Percentiles rank a stretch among this genome's conserved stretches.
Conservation (phyloP, 148 eudicot genomes). For the Chenopodium formosanum region DNA sequence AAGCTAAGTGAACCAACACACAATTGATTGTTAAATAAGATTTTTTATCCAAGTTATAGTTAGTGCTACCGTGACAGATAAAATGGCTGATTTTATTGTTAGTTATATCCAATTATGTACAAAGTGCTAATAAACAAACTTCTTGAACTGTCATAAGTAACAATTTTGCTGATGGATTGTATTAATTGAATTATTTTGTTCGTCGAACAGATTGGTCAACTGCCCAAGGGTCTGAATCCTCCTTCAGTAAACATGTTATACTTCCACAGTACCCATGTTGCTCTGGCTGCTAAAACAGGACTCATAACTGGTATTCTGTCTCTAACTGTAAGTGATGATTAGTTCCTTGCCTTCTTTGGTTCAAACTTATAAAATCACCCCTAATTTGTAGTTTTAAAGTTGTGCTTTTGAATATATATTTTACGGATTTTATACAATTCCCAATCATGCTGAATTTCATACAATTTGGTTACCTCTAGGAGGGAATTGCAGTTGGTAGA, state of each 20-base stretch:
- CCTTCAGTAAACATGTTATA: slow-evolving; percentile 69
- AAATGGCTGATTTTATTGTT: background rate
- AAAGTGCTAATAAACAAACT: background rate
- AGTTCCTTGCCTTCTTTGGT: background rate
- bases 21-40: background rate
- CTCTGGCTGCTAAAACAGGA: slow-evolving; percentile 75
- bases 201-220: slow-evolving; percentile 63
- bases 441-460: background rate
- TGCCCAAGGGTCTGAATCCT: slow-evolving; percentile 83
- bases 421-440: background rate
- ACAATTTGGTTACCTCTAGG: slow-evolving; percentile 36
- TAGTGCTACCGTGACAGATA: background rate
- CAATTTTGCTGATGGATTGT: background rate
- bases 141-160: background rate
- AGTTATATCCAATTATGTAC: background rate
- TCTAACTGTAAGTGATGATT: slow-evolving; percentile 62
- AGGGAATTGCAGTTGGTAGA: slow-evolving; percentile 97
- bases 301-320: slow-evolving; percentile 79
- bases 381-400: background rate
- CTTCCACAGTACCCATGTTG: slow-evolving; percentile 52
- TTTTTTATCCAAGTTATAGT: background rate
- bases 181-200: background rate
- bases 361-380: background rate
- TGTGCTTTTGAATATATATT: background rate
- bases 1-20: background rate